These are phyloP conservation scores for Mixia osmundae DNA, from an alignment of 1,284 basidiomycete species.

Conservation along the genomic window DNA sequence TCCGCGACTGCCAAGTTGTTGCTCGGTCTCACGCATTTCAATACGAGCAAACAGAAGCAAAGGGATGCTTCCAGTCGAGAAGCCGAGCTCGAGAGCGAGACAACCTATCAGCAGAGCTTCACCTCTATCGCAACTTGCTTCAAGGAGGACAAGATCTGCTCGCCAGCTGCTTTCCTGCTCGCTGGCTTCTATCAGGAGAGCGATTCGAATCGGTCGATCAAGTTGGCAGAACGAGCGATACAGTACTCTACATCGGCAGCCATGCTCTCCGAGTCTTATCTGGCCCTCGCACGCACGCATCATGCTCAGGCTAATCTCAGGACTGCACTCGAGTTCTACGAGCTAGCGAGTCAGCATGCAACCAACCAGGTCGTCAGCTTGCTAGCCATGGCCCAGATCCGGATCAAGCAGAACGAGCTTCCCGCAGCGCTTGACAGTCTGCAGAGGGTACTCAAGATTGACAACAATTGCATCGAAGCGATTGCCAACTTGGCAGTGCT, in stretches of 20 bases:
- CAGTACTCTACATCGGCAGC: conserved; percentile 73
- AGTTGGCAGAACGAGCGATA: conserved; percentile 72
- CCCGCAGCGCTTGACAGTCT: conserved; percentile 52
- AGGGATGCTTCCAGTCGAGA: no score
- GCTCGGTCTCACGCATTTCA: conserved; percentile 5
- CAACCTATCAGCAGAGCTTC: not conserved
- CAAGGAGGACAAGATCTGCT: conserved; percentile 1
- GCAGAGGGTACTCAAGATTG: conserved; percentile 39
- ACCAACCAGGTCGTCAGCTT: no score
- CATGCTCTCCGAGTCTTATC: conserved; percentile 48
- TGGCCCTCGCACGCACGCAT: conserved; percentile 48
- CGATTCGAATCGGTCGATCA: conserved; percentile 49
- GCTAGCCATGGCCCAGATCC: conserved; percentile 60
- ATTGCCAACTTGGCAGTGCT: conserved; percentile 71
- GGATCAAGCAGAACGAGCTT: conserved; percentile 6
- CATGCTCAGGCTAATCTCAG: conserved; percentile 52
- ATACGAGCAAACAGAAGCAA: no score
- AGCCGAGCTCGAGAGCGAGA: conserved; percentile 1
- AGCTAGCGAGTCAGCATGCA: no score
- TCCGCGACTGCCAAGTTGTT: conserved; percentile 5
- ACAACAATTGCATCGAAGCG: conserved; percentile 35
- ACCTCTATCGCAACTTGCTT: not conserved
- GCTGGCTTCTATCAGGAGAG: conserved; percentile 34
- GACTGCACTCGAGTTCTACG: no score
- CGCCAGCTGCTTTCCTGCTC: conserved; percentile 2